Evolutionary conservation across 2,329 filamentous ascomycete genomes (phyloP).

Genomic region (Colletotrichum orbiculare): DNA sequence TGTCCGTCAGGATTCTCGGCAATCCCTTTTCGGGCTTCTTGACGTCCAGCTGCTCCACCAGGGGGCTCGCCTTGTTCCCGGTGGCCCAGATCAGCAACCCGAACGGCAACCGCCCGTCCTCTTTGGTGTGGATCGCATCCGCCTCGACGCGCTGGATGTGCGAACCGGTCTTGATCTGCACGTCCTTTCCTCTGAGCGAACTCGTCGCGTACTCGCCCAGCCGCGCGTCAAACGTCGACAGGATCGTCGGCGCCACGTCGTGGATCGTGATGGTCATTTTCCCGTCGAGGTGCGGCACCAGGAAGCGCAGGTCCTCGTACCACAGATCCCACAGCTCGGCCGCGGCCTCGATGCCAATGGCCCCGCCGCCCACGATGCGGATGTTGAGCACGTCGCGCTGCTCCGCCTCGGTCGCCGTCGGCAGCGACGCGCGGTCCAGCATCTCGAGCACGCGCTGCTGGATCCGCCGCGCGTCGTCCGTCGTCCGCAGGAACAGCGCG

Average conservation of each 20-base stretch:
- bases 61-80: conserved; percentile 69
- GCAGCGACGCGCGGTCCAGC: conserved; percentile 93
- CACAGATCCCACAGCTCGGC: conserved; percentile 99
- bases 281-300: conserved; percentile 93
- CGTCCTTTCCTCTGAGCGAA: conserved; percentile 21
- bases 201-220: conserved; percentile 87
- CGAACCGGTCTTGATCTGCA: conserved; percentile 12
- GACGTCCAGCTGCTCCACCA: conserved; percentile 21
- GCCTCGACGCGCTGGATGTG: conserved; percentile 47
- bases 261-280: conserved; percentile 98
- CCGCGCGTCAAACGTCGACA: conserved; percentile 98
- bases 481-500: conserved; percentile 98
- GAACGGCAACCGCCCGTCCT: conserved; percentile 85
- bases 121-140: conserved; percentile 98
- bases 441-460: conserved; percentile 99
- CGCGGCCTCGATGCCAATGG: conserved; percentile 97
- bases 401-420: conserved; percentile 95
- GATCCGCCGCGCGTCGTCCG: conserved; percentile 93
- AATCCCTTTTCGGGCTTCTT: conserved; percentile 17
- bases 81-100: conserved; percentile 98
- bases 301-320: conserved; percentile 96
- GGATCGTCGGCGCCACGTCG: conserved; percentile 93
- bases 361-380: conserved; percentile 93
- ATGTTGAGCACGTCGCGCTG: conserved; percentile 91
- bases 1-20: conserved; percentile 24